Evolutionary conservation across 208 protist species (phyloP).

Genomic region (Acanthamoeba culbertsoni): DNA sequence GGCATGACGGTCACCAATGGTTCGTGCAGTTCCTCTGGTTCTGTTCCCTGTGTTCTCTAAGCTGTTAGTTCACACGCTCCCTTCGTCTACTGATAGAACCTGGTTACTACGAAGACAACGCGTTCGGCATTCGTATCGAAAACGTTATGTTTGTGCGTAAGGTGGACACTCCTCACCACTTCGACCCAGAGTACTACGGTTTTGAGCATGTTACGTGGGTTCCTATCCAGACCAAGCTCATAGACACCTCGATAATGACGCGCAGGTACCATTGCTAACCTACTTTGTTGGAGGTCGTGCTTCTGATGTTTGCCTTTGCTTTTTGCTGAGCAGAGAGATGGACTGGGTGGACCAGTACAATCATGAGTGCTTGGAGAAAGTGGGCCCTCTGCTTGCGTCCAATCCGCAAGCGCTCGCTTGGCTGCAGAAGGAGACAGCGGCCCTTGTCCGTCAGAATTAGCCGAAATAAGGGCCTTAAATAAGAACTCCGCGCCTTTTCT

Average conservation of each 20-base stretch:
- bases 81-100: conserved; percentile 85
- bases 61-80: background rate
- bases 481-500: background rate
- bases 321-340: background rate
- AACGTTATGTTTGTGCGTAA: conserved; percentile 92
- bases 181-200: conserved; percentile 58
- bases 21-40: background rate
- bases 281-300: background rate
- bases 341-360: conserved; percentile 77
- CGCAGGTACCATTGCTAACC: conserved; percentile 69
- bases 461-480: too few species aligned
- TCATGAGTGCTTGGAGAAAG: background rate
- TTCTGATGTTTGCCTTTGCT: background rate
- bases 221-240: conserved; percentile 89
- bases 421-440: background rate
- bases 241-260: conserved; percentile 86
- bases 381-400: background rate
- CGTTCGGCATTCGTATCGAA: conserved; percentile 97
- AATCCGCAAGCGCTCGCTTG: conserved; percentile 16
- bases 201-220: conserved; percentile 89
- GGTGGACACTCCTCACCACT: conserved; percentile 67
- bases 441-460: background rate
- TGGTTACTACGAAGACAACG: conserved; percentile 96
- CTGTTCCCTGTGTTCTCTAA: background rate
- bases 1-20: conserved; percentile 80